These are phyloP conservation scores for Colletotrichum paranaense DNA, from an alignment of 2,329 filamentous ascomycete genomes.

Conservation along the genomic window DNA sequence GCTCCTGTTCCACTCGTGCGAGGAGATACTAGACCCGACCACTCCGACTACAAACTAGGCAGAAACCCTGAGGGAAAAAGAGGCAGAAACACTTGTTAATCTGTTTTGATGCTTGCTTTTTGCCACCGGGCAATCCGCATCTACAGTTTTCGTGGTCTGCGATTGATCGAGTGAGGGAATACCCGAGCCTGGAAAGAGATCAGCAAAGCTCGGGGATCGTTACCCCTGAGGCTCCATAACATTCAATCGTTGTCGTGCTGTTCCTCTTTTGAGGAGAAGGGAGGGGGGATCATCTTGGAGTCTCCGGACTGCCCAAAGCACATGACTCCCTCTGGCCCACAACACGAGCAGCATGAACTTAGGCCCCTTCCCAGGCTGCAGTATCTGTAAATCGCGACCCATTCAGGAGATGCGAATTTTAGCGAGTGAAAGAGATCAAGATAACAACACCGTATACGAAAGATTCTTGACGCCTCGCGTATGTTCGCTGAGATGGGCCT, in stretches of 20 bases:
- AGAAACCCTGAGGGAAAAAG: not conserved
- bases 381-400: not conserved
- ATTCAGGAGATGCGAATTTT: not conserved
- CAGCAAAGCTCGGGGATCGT: slow-evolving; percentile 9
- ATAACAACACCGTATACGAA: not conserved
- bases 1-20: not conserved
- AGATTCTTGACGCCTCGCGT: not conserved
- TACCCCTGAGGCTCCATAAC: not conserved
- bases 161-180: not conserved
- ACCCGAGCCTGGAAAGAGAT: not conserved
- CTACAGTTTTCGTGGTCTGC: not conserved
- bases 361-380: not conserved
- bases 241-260: not conserved
- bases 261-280: not conserved
- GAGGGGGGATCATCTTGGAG: not conserved
- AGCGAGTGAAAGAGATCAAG: slow-evolving; percentile 1
- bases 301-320: not conserved
- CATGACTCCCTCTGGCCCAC: not conserved
- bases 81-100: not conserved
- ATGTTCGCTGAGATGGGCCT: not conserved
- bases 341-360: not conserved
- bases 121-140: not conserved
- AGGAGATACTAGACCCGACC: not conserved
- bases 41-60: not conserved
- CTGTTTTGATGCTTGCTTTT: not conserved